Evolutionary conservation across 306 rosid species (phyloP).

Genomic region (Cicer yamashitae): DNA sequence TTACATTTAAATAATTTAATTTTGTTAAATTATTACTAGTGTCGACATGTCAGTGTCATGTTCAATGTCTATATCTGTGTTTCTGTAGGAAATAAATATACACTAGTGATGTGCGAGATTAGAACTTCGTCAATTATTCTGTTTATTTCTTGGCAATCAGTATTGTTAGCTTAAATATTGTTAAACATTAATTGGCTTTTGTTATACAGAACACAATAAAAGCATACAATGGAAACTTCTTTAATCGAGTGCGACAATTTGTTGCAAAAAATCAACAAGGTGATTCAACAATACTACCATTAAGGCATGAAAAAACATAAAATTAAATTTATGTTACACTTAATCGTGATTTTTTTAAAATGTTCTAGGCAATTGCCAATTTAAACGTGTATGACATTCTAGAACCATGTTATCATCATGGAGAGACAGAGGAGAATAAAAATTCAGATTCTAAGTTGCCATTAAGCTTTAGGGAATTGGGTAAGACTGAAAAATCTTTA

Average conservation of each 20-base stretch:
- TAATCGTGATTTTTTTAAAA: slow-evolving; percentile 24
- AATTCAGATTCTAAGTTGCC: slow-evolving; percentile 54
- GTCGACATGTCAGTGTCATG: no score
- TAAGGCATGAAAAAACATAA: neutral
- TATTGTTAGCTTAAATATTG: neutral
- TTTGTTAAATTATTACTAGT: no score
- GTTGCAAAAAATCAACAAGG: neutral
- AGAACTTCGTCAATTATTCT: neutral
- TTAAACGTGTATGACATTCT: slow-evolving; percentile 78
- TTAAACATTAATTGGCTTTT: neutral
- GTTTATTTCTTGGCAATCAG: neutral
- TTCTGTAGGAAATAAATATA: neutral
- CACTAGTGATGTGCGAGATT: slow-evolving; percentile 15
- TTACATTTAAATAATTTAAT: no score
- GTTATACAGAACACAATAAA: neutral
- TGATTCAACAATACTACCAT: neutral
- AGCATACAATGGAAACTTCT: slow-evolving; percentile 7
- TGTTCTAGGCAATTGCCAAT: slow-evolving; percentile 53
- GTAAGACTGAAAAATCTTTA: slow-evolving; percentile 75
- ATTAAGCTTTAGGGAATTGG: slow-evolving; percentile 71
- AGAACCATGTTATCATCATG: slow-evolving; percentile 79
- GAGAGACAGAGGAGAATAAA: slow-evolving; percentile 26
- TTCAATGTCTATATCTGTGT: no score
- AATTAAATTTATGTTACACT: slow-evolving; percentile 26
- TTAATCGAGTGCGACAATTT: neutral